These are phyloP conservation scores for Beta lomatogona DNA, from an alignment of 179 eudicot genomes.

Conservation along the genomic window DNA sequence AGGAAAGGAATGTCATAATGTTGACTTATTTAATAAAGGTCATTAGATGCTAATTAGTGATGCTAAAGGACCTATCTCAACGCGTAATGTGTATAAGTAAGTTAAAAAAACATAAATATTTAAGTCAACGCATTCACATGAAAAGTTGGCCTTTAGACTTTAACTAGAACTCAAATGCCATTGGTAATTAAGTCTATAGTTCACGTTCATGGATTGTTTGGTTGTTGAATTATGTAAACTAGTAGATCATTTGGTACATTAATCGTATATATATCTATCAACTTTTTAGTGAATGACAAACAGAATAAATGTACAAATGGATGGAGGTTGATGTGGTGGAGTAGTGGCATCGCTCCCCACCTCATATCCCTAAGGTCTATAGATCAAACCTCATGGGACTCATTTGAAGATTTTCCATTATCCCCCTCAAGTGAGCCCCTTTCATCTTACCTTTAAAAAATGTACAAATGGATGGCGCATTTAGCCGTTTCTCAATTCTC, in stretches of 20 bases:
- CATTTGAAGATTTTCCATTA: too few species aligned
- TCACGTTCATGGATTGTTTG: too few species aligned
- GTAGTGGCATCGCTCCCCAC: too few species aligned
- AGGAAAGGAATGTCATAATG: slow-evolving; percentile 31
- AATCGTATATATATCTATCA: too few species aligned
- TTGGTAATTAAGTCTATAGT: neutral
- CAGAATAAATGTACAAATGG: too few species aligned
- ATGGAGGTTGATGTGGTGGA: too few species aligned
- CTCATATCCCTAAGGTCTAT: too few species aligned
- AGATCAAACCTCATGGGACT: too few species aligned
- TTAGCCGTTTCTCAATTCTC: neutral
- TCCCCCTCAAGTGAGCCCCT: too few species aligned
- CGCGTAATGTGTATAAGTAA: neutral
- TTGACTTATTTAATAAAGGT: slow-evolving; percentile 30
- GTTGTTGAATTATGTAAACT: neutral
- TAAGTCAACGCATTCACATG: slow-evolving; percentile 30
- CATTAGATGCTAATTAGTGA: slow-evolving; percentile 30
- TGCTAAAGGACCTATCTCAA: slow-evolving; percentile 18
- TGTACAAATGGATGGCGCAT: slow-evolving; percentile 26
- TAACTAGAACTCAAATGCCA: too few species aligned
- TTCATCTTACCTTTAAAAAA: too few species aligned
- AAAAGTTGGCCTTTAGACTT: too few species aligned
- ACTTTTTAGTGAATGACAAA: slow-evolving; percentile 11
- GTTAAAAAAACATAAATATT: neutral
- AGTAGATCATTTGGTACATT: neutral